Percentiles rank a stretch among this genome's conserved stretches.
phyloP scores from a whole-genome alignment of 2,329 filamentous ascomycete species.

The Colletotrichum liriopes region DNA sequence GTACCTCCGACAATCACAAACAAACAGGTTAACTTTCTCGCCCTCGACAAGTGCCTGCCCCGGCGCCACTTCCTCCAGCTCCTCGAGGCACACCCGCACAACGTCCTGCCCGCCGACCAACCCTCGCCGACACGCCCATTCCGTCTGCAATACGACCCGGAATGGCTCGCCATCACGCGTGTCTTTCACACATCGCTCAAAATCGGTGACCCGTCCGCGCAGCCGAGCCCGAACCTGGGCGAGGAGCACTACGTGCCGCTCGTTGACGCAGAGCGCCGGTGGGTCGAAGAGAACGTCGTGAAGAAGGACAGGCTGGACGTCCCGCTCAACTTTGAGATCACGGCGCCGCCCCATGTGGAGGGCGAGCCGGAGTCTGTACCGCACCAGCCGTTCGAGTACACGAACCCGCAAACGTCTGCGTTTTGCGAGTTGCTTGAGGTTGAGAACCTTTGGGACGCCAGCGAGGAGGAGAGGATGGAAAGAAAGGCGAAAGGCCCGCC shows the following conservation, averaged over 20 bases:
- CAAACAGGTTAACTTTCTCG: constrained; percentile 85
- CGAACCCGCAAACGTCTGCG: constrained; percentile 85
- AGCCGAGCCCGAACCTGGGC: constrained; percentile 73
- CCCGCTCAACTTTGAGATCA: constrained; percentile 83
- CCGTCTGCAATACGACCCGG: constrained; percentile 85
- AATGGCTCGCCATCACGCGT: constrained; percentile 95
- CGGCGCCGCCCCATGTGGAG: constrained; percentile 79
- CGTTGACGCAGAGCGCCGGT: constrained; percentile 80
- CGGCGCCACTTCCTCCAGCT: constrained; percentile 88
- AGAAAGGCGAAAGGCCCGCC: constrained; percentile 73
- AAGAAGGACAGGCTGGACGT: constrained; percentile 74
- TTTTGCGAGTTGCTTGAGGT: constrained; percentile 88
- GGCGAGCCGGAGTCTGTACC: constrained; percentile 70
- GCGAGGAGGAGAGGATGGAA: constrained; percentile 77
- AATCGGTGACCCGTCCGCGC: constrained; percentile 72
- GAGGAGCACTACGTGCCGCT: constrained; percentile 77
- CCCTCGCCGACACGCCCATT: constrained; percentile 62
- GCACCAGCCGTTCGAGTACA: constrained; percentile 84
- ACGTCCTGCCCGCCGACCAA: constrained; percentile 26
- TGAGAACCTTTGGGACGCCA: constrained; percentile 81
- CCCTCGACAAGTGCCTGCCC: constrained; percentile 91
- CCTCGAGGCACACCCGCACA: constrained; percentile 69
- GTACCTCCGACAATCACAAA: constrained; percentile 84
- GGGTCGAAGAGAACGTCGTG: constrained; percentile 86
- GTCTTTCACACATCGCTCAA: constrained; percentile 79